A percentile compares a stretch with the other conserved stretches of the same genome.
These are phyloP conservation scores for Zychaea mexicana DNA, from an alignment of 371 early-diverging fungal species.

Conservation along the genomic window DNA sequence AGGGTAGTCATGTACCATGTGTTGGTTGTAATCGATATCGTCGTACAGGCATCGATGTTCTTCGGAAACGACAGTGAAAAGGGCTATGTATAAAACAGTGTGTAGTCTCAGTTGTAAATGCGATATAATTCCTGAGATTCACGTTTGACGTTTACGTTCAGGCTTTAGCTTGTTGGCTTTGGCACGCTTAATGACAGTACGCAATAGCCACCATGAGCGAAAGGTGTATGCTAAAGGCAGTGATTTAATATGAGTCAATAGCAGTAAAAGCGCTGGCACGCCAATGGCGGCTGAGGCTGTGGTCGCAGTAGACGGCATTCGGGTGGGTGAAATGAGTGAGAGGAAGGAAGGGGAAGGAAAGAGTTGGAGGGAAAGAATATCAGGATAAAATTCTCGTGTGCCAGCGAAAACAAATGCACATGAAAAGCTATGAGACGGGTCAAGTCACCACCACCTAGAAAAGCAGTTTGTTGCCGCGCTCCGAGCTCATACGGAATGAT, in stretches of 20 bases:
- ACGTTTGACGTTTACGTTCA: constrained; percentile 20
- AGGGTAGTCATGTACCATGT: constrained; percentile 33
- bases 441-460: no score
- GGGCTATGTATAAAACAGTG: constrained; percentile 15
- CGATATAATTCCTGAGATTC: not conserved
- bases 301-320: constrained; percentile 9
- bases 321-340: not conserved
- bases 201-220: constrained; percentile 36
- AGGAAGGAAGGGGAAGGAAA: not conserved
- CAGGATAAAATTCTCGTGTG: not conserved
- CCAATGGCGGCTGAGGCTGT: constrained; percentile 11
- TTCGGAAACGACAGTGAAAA: constrained; percentile 32
- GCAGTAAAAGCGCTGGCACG: constrained; percentile 16
- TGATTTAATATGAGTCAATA: constrained; percentile 32
- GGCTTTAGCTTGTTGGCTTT: constrained; percentile 26
- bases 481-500: not conserved
- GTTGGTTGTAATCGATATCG: constrained; percentile 51
- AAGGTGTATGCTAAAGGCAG: constrained; percentile 41
- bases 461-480: no score
- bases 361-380: not conserved
- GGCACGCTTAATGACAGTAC: constrained; percentile 33
- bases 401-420: not conserved
- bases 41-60: constrained; percentile 40
- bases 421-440: not conserved
- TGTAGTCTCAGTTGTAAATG: not conserved